Evolutionary conservation across 129 eudicot genomes (phyloP).

Genomic region (Flaveria trinervia): DNA sequence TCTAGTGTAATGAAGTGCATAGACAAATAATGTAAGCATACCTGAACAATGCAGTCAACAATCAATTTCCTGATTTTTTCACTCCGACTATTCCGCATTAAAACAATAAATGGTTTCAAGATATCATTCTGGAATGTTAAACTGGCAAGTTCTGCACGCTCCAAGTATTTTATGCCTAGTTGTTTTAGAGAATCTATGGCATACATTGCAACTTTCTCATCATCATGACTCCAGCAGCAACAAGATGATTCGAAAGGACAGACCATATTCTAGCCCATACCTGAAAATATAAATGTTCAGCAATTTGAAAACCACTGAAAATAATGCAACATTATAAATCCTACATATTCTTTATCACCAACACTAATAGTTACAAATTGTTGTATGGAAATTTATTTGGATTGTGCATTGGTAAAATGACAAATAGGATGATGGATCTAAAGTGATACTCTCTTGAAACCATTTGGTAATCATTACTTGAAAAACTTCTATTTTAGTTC

Average conservation of each 20-base stretch:
- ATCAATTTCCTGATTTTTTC: constrained; percentile 74
- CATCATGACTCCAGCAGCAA: constrained; percentile 81
- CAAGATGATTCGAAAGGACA: constrained; percentile 76
- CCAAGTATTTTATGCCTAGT: constrained; percentile 88
- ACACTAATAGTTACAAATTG: background rate
- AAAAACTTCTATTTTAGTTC: background rate
- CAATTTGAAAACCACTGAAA: constrained; percentile 12
- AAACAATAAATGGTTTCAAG: constrained; percentile 81
- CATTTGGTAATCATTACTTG: background rate
- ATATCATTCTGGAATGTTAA: constrained; percentile 95
- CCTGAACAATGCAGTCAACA: constrained; percentile 91
- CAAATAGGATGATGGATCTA: background rate
- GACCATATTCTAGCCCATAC: constrained; percentile 98
- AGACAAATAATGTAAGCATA: constrained; percentile 37
- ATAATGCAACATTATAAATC: constrained; percentile 3
- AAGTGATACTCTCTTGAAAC: background rate
- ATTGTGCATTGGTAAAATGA: background rate
- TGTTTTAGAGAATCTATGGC: constrained; percentile 86
- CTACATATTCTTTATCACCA: constrained; percentile 7
- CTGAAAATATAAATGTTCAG: constrained; percentile 34
- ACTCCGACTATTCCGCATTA: constrained; percentile 66
- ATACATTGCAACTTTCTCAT: constrained; percentile 91
- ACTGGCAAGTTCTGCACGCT: constrained; percentile 87
- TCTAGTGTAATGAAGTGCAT: constrained; percentile 19
- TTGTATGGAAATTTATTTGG: constrained; percentile 3